A percentile compares a stretch with the other conserved stretches of the same genome.
phyloP scores from a whole-genome alignment of 2,329 filamentous ascomycete genomes.

The Aspergillus sojae region DNA sequence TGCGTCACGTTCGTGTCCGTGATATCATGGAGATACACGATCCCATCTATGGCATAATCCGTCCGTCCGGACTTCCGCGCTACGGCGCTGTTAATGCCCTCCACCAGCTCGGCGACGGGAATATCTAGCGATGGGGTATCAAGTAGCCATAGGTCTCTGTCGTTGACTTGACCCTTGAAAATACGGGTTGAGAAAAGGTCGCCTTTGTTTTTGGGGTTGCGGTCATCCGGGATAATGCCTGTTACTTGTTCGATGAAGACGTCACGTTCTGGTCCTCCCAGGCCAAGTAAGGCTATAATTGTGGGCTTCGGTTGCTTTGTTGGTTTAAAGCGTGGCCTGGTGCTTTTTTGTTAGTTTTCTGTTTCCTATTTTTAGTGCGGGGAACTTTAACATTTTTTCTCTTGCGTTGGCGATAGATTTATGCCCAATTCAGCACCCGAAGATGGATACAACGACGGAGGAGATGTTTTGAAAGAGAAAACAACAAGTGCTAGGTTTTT shows the following conservation, averaged over 20 bases:
- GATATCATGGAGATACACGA: neutral
- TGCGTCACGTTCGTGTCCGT: neutral
- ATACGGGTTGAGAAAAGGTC: neutral
- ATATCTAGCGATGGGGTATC: neutral
- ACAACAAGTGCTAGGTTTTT: neutral
- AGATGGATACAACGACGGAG: neutral
- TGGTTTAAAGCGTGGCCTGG: neutral
- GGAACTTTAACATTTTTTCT: neutral
- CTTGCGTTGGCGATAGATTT: neutral
- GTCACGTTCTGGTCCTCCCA: neutral
- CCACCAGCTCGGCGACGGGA: neutral
- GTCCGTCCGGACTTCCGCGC: neutral
- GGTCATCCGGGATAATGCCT: neutral
- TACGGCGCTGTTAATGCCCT: neutral
- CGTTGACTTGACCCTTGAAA: neutral
- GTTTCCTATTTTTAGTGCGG: neutral
- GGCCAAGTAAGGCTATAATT: neutral
- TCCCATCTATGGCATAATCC: neutral
- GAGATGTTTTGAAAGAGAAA: neutral
- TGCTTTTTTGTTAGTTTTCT: neutral
- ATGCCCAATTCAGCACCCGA: neutral
- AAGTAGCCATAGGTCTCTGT: neutral
- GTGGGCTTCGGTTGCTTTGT: neutral
- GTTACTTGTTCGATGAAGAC: constrained; percentile 1
- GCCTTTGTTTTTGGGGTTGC: neutral